Conservation (phyloP, 2,329 filamentous ascomycete genomes). For the Neospermospora avenae region DNA sequence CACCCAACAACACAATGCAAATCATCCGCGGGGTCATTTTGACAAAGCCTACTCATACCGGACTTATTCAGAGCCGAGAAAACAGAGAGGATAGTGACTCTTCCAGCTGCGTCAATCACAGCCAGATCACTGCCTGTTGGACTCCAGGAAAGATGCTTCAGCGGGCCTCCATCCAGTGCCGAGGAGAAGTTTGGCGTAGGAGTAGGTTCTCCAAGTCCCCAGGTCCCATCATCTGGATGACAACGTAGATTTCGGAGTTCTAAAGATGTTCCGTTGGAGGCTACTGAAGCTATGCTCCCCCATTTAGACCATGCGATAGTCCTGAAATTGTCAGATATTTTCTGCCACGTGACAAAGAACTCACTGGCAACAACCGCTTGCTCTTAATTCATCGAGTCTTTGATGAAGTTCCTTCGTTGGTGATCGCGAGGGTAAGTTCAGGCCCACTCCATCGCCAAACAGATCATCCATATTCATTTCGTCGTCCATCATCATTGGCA, state of each 20-base stretch:
- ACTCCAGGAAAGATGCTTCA: conserved; percentile 83
- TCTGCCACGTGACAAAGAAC: conserved; percentile 34
- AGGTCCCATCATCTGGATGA: conserved; percentile 65
- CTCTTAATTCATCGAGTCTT: conserved; percentile 72
- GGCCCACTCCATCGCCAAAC: conserved; percentile 67
- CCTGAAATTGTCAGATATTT: conserved; percentile 43
- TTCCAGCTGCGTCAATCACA: conserved; percentile 74
- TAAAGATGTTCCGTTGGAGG: conserved; percentile 65
- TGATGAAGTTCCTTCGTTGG: conserved; percentile 65
- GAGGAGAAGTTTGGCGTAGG: conserved; percentile 58
- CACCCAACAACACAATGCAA: conserved; percentile 75
- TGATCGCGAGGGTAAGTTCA: conserved; percentile 51
- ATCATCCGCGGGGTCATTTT: conserved; percentile 69
- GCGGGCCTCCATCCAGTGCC: conserved; percentile 58
- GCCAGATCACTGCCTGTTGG: conserved; percentile 73
- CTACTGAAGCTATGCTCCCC: conserved; percentile 81
- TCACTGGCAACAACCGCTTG: conserved; percentile 79
- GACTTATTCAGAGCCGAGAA: conserved; percentile 72
- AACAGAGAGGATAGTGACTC: conserved; percentile 71
- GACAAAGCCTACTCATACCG: conserved; percentile 56
- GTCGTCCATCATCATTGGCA: conserved; percentile 54
- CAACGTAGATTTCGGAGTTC: conserved; percentile 71
- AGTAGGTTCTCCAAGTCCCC: conserved; percentile 73
- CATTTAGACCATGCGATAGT: conserved; percentile 83
- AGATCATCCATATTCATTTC: conserved; percentile 64